These are phyloP conservation scores for Diaporthe sp. DNA, from an alignment of 2,329 filamentous ascomycete species.

Conservation along the genomic window DNA sequence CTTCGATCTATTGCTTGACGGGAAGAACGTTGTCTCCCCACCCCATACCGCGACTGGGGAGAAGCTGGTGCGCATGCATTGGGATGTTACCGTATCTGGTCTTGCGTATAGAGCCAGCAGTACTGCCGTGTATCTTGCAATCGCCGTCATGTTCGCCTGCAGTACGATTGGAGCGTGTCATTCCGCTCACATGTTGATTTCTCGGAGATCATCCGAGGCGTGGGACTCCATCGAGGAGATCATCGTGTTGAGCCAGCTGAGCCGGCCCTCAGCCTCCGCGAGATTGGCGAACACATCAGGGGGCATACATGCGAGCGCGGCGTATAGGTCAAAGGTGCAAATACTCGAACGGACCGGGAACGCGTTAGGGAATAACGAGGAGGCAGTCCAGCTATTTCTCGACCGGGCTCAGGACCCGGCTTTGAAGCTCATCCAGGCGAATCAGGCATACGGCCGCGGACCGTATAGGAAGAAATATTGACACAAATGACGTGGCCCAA, in stretches of 20 bases:
- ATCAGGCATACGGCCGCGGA: neutral
- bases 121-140: neutral
- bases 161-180: neutral
- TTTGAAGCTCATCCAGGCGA: neutral
- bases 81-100: neutral
- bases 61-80: neutral
- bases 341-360: neutral
- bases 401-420: neutral
- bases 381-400: neutral
- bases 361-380: neutral
- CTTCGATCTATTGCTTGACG: neutral
- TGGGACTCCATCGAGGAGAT: neutral
- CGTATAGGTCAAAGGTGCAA: neutral
- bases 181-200: neutral
- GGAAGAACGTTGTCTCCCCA: neutral
- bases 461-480: neutral
- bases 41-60: rapidly evolving
- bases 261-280: neutral
- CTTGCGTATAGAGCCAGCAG: neutral
- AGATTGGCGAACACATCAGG: neutral
- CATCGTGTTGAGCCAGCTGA: neutral
- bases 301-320: neutral
- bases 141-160: neutral
- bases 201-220: neutral
- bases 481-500: neutral